Evolutionary conservation across 129 eudicot genomes (phyloP), one percentile per base, ranked within the genome.

Genomic region (Apium graveolens): DNA sequence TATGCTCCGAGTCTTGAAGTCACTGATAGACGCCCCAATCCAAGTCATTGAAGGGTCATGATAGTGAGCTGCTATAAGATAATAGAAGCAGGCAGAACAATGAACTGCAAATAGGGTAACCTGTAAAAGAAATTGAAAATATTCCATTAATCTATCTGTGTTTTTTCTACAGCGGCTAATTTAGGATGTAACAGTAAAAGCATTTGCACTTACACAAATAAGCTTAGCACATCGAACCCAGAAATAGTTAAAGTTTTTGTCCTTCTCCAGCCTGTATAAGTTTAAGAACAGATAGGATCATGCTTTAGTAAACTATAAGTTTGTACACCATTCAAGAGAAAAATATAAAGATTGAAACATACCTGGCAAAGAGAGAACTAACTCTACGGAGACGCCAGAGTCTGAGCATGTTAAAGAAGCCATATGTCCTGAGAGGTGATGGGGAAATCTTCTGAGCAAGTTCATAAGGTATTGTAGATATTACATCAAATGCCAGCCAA

Each of bases 331-430:
- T 34, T 68, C 21, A 27, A 26, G 13, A 78, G 39, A 74, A 48
- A 74, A 76, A 21, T 41, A 5, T 27, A 27, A 73, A 48, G 21
- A 69, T 31, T 41, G 65, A 77, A 79, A 20, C 32, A 71, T 83
- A 93, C 98, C 96, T 81, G 63, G 97, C 81, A 84, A 94, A 94
- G 37, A 89, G 82, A 75, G 91, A 83, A 72, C 96, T 90, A 77
- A 90, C 98, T 88, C 98, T 90, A 42, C 96, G 88, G 44, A 95
- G 86, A 74, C 99, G 94, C 99, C 99, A 95, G 27, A 95, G 96
- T 78, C 98, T 92, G 79, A 86, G 91, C 98, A 94, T 94, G 83
- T 91, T 94, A 83, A 85, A 94, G 79, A 88, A 78, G 43, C 97
- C 98, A 91, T 94, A 94, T 14, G 83, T 48, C 39, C 79, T 90